Base-by-base conservation (phyloP, 129 eudicot genomes). In the Saposhnikovia divaricata region DNA sequence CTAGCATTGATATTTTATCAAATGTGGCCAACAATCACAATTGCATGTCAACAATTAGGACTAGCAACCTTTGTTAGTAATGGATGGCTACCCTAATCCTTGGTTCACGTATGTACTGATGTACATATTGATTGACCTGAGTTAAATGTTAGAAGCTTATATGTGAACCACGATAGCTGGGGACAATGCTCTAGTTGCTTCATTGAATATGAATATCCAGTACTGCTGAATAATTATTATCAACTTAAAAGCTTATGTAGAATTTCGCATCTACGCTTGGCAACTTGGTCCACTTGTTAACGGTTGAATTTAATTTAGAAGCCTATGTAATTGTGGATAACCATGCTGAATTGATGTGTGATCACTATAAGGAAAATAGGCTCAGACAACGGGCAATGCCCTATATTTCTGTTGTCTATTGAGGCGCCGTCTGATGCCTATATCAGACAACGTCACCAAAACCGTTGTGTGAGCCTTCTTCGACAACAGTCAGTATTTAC, bases 161-260 rank as follows among this genome's bases (percentile, higher is more conserved):
- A 45, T 11, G 77, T 25, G 77, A 40, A 74, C 77, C 47, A 44
- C 6, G 5, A 72, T 21, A 42, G 45, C 18, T 72, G 34, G 50
- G 76, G 42, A 69, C 74, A 69, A 16, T 40, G 23, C 76, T 72
- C 48, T 72, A 15, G 76, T 40, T 72, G 76, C 31, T 72, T 51
- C 76, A 72, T 72, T 72, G 48, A 74, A 23, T 4, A 44, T 72
- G 18, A 4, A 74, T 45, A 45, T 25, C 57, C 23, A 44, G 21
- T n/a, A 46, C 37, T 74, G 77, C 57, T 45, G 53, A 74, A 74
- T 44, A 15, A 74, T 44, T 74, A 25, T 2, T 45, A 74, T 74
- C 55, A 44, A 44, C 21, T 23, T 74, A 23, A 45, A 44, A 23
- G 55, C 77, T 42, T 19, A 34, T 23, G 55, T 74, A 44, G 59